Evolutionary conservation across 257 asterid species (phyloP).

Genomic region (Cynanchum wilfordii): DNA sequence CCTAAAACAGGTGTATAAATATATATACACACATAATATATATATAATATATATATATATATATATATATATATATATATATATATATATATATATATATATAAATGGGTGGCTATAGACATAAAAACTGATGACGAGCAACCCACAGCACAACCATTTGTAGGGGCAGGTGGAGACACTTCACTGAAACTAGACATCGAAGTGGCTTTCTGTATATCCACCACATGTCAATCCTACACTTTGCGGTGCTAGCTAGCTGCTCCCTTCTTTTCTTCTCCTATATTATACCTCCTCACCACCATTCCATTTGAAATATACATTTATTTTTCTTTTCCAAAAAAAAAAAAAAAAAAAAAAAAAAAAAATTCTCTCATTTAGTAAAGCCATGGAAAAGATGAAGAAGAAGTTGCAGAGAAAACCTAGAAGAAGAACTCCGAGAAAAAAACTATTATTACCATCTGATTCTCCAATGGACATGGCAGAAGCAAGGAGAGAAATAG

Average conservation of each 20-base stretch:
- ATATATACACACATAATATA: no score
- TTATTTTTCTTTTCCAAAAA: no score
- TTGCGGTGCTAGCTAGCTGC: not conserved
- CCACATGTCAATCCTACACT: not conserved
- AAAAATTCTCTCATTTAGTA: no score
- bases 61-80: no score
- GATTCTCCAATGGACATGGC: slow-evolving; percentile 26
- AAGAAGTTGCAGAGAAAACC: slow-evolving; percentile 13
- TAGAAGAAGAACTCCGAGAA: slow-evolving; percentile 22
- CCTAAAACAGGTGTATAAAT: no score
- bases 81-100: no score
- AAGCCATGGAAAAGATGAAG: not conserved
- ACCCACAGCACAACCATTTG: not conserved
- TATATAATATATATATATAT: no score
- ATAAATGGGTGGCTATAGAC: no score
- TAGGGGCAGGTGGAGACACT: not conserved
- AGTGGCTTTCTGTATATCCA: not conserved
- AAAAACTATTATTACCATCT: slow-evolving; percentile 17
- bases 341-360: no score
- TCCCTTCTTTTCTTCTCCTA: not conserved
- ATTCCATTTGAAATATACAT: no score
- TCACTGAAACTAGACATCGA: not conserved
- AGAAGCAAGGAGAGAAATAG: slow-evolving; percentile 41
- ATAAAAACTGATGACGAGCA: no score
- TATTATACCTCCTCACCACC: no score